Conservation (phyloP, 2,329 filamentous ascomycete species). For the Alternaria brassicae region DNA sequence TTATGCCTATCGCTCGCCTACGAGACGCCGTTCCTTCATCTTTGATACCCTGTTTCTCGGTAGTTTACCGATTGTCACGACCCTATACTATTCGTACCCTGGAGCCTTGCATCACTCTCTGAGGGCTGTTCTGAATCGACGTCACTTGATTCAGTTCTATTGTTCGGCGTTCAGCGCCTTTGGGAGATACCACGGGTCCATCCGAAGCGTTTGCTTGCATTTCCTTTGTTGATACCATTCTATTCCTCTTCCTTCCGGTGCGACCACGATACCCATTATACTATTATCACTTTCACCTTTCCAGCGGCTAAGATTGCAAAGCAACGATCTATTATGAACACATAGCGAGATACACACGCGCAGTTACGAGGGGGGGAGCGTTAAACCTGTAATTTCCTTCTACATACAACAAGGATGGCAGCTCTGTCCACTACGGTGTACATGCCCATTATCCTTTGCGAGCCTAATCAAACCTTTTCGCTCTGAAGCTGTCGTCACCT, state of each 20-base stretch:
- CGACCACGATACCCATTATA: constrained; percentile 51
- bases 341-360: constrained; percentile 27
- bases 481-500: constrained; percentile 3
- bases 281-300: constrained; percentile 31
- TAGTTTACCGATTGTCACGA: constrained; percentile 40
- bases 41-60: constrained; percentile 20
- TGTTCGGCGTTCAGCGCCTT: constrained; percentile 31
- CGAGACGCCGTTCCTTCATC: constrained; percentile 14
- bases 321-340: constrained; percentile 31
- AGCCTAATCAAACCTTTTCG: constrained; percentile 19
- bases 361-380: constrained; percentile 21
- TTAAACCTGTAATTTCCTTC: constrained; percentile 23
- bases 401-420: constrained; percentile 23
- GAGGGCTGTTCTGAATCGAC: constrained; percentile 19
- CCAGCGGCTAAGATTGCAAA: constrained; percentile 35
- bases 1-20: constrained; percentile 3
- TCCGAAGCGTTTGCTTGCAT: constrained; percentile 25
- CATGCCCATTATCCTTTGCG: constrained; percentile 6
- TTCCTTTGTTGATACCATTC: constrained; percentile 24
- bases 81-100: constrained; percentile 42
- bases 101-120: constrained; percentile 19
- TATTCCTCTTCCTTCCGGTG: constrained; percentile 33
- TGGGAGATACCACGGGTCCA: constrained; percentile 40
- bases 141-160: constrained; percentile 15
- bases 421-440: constrained; percentile 11